Evolutionary conservation across 2,329 filamentous ascomycete species (phyloP), one percentile per base, ranked within the genome.

Genomic region (Trichoderma atrobrunneum): DNA sequence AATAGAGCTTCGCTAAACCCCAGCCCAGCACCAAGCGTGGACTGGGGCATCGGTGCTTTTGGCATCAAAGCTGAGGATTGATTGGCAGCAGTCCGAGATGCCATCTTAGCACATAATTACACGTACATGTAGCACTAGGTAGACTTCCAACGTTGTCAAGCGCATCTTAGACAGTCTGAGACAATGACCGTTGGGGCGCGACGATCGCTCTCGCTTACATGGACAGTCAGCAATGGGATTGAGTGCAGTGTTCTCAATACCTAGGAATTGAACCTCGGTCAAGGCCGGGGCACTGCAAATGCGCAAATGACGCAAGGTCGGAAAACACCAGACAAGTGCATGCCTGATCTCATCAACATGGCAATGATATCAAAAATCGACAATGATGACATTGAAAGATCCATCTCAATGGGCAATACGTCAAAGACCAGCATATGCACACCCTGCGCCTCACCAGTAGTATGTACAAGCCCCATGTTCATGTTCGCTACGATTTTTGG

Each of bases 391-490:
- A 54, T 54, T 54, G n/a, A 54, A 54, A 54, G 48, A 54, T 54
- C 48, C 48, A 54, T 54, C 48, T 21, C 48, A 24, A 54, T 24
- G 21, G 21, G 48, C 21, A 54, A 54, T 51, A 51, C 21, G 48
- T 24, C 48, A 54, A 54, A 24, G 48, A 21, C 48, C 48, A 54
- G 48, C 48, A 14, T 34, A n/a, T 28, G 64, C 51, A 59, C 39
- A 11, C 61, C 67, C 67, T 70, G 67, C 67, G 56, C 56, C 67
- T 70, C 67, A 51, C 21, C 67, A n/a, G 39, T 28, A 12, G 18
- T 32, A 36, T 36, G 57, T 30, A 60, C 36, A 28, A 39, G 67
- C 36, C 56, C 10, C 63, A 66, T 54, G n/a, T 65, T 66, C 63
- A 66, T 54, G n/a, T 65, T 66, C 63, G 28, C 26, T 34, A 7